Evolutionary conservation across 2,329 filamentous ascomycete genomes (phyloP), one percentile per base, ranked within the genome.

Genomic region (Botrytis medusae): DNA sequence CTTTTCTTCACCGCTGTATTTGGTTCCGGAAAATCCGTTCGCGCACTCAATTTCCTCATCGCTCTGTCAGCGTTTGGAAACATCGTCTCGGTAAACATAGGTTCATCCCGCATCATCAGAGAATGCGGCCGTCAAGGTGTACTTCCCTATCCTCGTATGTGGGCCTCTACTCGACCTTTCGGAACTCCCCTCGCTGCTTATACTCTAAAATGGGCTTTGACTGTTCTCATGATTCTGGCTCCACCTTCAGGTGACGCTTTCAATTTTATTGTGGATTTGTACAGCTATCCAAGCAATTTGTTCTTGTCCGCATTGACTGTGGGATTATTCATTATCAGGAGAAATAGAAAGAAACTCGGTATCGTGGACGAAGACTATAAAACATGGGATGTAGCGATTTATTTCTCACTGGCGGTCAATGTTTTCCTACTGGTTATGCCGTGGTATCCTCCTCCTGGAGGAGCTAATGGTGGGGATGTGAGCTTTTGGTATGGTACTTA

Each of bases 401-500:
- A 86, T 12, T 91, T 93, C 80, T 89, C 86, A 67, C 85, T 91
- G 63, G 79, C 88, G 0, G 82, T 89, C 0, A 87, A 91, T 69
- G 72, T 90, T 0, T 93, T 89, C 74, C 82, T 92, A 62, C 82
- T 93, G 2, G 85, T 90, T 25, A 92, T 92, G 85, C 91, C 91
- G 0, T 93, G 91, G 91, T 91, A 89, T 76, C 91, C 91, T 2
- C 92, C 91, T 0, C 83, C 84, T 0, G 86, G 83, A 0, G 91
- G 91, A 0, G 83, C 83, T 0, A 86, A 87, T 48, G 88, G 86
- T 0, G 91, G 90, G 0, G 88, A 91, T 72, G 91, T 93, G 1
- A 91, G 87, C 71, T 93, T 94, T 81, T 93, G 89, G 88, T 94
- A 93, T 76, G 91, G 86, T 1, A 93, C 90, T 0, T 93, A 93